Evolutionary conservation across 495 filamentous ascomycete genomes (phyloP).

Genomic region (Hamigera avellanea): DNA sequence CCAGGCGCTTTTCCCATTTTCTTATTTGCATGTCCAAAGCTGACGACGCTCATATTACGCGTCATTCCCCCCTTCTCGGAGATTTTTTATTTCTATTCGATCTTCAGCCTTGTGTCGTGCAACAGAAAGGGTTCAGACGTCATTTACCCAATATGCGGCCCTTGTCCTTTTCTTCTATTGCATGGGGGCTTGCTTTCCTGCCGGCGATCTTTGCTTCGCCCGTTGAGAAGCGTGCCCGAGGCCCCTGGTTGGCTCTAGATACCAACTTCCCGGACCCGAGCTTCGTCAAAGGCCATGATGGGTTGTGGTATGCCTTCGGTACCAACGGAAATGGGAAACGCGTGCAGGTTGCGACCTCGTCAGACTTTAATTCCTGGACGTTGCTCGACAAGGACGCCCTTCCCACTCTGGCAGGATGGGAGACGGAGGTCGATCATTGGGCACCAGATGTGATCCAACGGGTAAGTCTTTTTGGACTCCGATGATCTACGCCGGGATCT

Average conservation of each 20-base stretch:
- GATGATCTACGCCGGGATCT: too few relatives aligned
- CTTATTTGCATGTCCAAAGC: too few relatives aligned
- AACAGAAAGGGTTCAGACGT: too few relatives aligned
- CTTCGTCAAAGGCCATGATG: slow-evolving; percentile 19
- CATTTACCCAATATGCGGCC: too few relatives aligned
- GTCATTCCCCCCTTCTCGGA: too few relatives aligned
- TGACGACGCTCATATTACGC: too few relatives aligned
- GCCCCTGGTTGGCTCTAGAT: slow-evolving; percentile 17
- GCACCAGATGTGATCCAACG: slow-evolving; percentile 29
- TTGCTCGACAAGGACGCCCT: slow-evolving; percentile 27
- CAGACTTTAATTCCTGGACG: slow-evolving; percentile 23
- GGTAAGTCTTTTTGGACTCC: slow-evolving; percentile 10
- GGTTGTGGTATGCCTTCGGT: slow-evolving; percentile 30
- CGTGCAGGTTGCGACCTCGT: slow-evolving; percentile 23
- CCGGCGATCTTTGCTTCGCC: slow-evolving; percentile 7
- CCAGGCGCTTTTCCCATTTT: too few relatives aligned
- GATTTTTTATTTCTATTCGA: too few relatives aligned
- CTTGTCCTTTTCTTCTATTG: slow-evolving; percentile 1
- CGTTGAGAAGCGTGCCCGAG: slow-evolving; percentile 7
- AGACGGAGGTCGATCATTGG: slow-evolving; percentile 20
- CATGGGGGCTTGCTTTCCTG: slow-evolving; percentile 5
- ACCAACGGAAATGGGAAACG: slow-evolving; percentile 23
- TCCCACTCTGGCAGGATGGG: slow-evolving; percentile 21
- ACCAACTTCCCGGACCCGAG: slow-evolving; percentile 28
- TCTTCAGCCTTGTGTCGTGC: too few relatives aligned